phyloP scores from a whole-genome alignment of 495 filamentous ascomycete species.

The Trichocladium antarcticum region DNA sequence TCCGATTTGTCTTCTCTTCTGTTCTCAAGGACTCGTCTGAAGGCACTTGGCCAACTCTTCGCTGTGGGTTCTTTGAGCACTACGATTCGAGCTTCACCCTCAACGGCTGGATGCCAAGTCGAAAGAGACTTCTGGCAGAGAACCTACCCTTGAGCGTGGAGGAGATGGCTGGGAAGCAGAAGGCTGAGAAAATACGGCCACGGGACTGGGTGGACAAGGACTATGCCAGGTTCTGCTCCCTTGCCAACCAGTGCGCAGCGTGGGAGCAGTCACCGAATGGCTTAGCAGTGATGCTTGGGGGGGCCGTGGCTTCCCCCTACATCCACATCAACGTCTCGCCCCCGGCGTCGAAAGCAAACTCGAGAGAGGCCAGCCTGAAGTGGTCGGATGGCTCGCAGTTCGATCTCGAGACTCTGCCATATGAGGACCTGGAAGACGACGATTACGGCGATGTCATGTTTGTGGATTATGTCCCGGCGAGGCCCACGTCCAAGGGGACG shows the following conservation, averaged over 20 bases:
- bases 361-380: constrained; percentile 17
- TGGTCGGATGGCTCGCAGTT: constrained; percentile 31
- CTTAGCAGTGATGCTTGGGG: constrained; percentile 17
- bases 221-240: constrained; percentile 28
- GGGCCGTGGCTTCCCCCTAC: constrained; percentile 21
- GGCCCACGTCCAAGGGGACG: not conserved
- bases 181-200: constrained; percentile 10
- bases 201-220: constrained; percentile 26
- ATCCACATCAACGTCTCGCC: constrained; percentile 29
- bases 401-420: constrained; percentile 34
- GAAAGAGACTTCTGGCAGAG: constrained; percentile 20
- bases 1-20: constrained; percentile 11
- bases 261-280: constrained; percentile 34
- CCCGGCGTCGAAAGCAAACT: constrained; percentile 10
- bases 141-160: constrained; percentile 26
- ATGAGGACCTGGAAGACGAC: constrained; percentile 26
- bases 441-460: constrained; percentile 15
- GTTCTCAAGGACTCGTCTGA: constrained; percentile 6
- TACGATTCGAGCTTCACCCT: constrained; percentile 24
- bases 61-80: constrained; percentile 20
- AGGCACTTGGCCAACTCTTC: constrained; percentile 18
- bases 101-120: constrained; percentile 24
- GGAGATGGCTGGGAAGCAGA: constrained; percentile 23
- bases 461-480: not conserved
- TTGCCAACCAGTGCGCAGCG: constrained; percentile 26